Conservation (phyloP, 2,329 filamentous ascomycete species). For the Cercospora janseana region DNA sequence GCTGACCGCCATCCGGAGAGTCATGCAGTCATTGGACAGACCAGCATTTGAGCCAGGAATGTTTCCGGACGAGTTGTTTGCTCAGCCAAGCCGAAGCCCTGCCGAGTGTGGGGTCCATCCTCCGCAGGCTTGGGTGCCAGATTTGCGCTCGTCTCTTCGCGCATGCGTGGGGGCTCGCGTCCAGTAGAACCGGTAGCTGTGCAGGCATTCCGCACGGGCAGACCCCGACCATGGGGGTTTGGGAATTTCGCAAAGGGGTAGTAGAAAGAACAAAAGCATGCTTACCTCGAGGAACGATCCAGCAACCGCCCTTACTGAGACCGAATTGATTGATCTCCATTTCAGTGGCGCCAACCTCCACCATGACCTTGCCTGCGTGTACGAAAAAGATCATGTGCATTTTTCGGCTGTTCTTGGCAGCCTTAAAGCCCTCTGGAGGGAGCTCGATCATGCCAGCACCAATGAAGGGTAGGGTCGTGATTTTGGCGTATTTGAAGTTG, state of each 20-base stretch:
- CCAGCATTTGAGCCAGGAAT: background rate
- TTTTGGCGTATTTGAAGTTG: slow-evolving; percentile 85
- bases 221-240: background rate
- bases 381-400: slow-evolving; percentile 99
- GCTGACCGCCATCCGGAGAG: slow-evolving; percentile 26
- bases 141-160: too few species aligned
- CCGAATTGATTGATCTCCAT: slow-evolving; percentile 68
- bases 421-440: slow-evolving; percentile 77
- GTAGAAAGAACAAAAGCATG: slow-evolving; percentile 21
- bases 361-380: slow-evolving; percentile 74
- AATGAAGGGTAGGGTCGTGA: slow-evolving; percentile 79
- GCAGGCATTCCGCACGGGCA: background rate
- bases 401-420: slow-evolving; percentile 84
- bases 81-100: slow-evolving; percentile 15
- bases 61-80: slow-evolving; percentile 8
- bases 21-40: background rate
- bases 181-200: slow-evolving; percentile 7
- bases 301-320: slow-evolving; percentile 83
- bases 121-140: slow-evolving; percentile 18
- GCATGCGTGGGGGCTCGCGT: slow-evolving; percentile 4
- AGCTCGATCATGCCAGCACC: slow-evolving; percentile 88
- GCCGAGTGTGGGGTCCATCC: slow-evolving; percentile 16
- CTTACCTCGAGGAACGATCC: slow-evolving; percentile 92
- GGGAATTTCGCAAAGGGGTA: background rate
- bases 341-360: slow-evolving; percentile 58